phyloP scores from a whole-genome alignment of 768 basidiomycete genomes.

The Lanmaoa pseudosensibilis region DNA sequence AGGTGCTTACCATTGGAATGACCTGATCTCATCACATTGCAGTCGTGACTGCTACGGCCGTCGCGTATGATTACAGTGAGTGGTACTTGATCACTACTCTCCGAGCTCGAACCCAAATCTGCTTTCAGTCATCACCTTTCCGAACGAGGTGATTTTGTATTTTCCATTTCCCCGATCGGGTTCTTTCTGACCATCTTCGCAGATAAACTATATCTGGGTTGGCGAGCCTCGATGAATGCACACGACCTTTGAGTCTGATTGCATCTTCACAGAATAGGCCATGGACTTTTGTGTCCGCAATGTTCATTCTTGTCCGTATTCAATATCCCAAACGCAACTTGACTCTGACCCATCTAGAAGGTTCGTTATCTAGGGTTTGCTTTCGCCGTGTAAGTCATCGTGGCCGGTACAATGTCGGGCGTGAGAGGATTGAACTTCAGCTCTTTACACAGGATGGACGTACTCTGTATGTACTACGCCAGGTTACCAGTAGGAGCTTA shows the following conservation, averaged over 20 bases:
- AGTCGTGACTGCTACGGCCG: conserved; percentile 14
- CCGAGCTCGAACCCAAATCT: neutral
- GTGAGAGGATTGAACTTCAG: neutral
- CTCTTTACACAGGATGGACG: neutral
- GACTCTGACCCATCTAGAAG: conserved; percentile 4
- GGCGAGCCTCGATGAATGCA: neutral
- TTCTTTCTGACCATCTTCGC: neutral
- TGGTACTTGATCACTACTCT: neutral
- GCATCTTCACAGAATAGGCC: conserved; percentile 8
- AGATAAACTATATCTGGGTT: conserved; percentile 23
- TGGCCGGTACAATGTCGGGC: neutral
- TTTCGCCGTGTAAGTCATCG: conserved; percentile 10
- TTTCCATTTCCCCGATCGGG: too few species aligned
- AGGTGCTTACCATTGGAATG: neutral
- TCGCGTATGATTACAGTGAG: conserved; percentile 24
- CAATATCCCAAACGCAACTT: neutral
- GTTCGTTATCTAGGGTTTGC: conserved; percentile 20
- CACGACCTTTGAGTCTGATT: neutral
- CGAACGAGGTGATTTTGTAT: conserved; percentile 13
- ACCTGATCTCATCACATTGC: neutral
- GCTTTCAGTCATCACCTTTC: conserved; percentile 16
- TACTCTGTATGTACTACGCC: conserved; percentile 6
- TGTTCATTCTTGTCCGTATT: conserved; percentile 20
- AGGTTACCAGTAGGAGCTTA: neutral
- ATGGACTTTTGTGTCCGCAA: conserved; percentile 14